Conservation (phyloP, 208 protist species). For the Naegleria gruberi region DNA sequence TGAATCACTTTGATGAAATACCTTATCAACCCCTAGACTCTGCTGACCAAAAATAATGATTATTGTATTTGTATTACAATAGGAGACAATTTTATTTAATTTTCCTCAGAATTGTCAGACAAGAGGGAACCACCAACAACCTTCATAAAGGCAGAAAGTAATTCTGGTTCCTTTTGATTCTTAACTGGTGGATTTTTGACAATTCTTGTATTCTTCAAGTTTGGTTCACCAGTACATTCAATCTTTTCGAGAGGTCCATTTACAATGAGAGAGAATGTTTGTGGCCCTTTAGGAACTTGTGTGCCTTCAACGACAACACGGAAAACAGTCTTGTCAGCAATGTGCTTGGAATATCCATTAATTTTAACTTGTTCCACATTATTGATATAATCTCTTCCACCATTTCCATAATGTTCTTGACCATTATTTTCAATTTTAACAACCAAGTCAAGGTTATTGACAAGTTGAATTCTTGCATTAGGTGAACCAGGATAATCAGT, state of each 20-base stretch:
- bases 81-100: too few species aligned
- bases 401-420: neutral
- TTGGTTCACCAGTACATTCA: neutral
- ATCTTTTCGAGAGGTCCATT: neutral
- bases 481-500: conserved; percentile 54
- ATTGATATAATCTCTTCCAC: conserved; percentile 10
- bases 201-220: neutral
- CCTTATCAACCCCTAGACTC: neutral
- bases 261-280: conserved; percentile 2
- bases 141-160: neutral
- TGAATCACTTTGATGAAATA: neutral
- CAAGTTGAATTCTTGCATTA: neutral
- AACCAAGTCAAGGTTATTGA: conserved; percentile 13
- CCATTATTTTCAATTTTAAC: neutral
- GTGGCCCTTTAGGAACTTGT: conserved; percentile 18
- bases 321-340: neutral
- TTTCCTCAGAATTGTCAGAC: too few species aligned
- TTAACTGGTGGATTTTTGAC: neutral
- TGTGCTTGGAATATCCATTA: neutral
- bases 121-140: too few species aligned
- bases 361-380: conserved; percentile 13
- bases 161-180: neutral
- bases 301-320: neutral
- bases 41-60: neutral
- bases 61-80: too few species aligned